Conservation (phyloP, 1,139 yeast species). For the Hanseniaspora uvarum region DNA sequence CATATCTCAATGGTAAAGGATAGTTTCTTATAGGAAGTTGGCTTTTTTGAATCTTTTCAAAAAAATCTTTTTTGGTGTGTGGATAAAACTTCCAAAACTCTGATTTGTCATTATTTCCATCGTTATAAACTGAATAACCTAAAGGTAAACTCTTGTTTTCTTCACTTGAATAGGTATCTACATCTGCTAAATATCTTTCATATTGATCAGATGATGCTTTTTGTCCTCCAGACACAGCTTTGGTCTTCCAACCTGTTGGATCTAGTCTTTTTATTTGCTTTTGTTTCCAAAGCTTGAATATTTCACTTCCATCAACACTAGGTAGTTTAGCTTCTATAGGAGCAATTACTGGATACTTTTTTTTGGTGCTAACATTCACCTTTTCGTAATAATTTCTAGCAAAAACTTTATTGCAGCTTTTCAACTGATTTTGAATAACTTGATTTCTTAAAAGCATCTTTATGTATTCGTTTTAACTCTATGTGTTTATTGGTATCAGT, state of each 20-base stretch:
- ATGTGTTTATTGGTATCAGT: background rate
- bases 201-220: background rate
- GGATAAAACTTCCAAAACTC: conserved; percentile 15
- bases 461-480: too few species aligned
- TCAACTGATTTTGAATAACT: background rate
- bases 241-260: conserved; percentile 12
- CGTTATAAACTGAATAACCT: background rate
- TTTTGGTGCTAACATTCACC: background rate
- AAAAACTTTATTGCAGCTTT: background rate
- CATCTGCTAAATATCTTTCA: background rate
- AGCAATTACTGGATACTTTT: background rate
- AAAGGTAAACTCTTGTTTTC: background rate
- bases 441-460: background rate
- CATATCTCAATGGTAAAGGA: conserved; percentile 13
- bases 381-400: background rate
- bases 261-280: conserved; percentile 6
- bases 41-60: conserved; percentile 2
- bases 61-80: conserved; percentile 3
- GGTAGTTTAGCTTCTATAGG: conserved; percentile 14
- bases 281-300: conserved; percentile 3
- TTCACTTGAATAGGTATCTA: background rate
- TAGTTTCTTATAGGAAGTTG: conserved; percentile 9
- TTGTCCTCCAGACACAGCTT: background rate
- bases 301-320: conserved; percentile 11
- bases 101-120: background rate